A percentile compares a stretch with the other conserved stretches of the same genome.
These are phyloP conservation scores for Ampelocalamus luodianensis DNA, from an alignment of 176 grass and related monocot genomes.

Conservation along the genomic window DNA sequence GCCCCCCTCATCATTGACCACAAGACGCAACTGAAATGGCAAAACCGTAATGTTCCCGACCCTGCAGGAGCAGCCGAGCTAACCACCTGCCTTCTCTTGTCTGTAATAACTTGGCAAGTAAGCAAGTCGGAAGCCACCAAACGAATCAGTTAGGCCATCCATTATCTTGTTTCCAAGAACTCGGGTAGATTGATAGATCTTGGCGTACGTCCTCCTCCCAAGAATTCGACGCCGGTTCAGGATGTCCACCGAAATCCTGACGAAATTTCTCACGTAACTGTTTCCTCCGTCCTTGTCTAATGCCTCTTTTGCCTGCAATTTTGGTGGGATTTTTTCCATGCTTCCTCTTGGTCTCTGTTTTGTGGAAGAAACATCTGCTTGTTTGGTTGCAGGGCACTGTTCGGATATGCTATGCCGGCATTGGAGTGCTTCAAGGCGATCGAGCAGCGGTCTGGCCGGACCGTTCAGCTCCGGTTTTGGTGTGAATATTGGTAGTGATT, in stretches of 20 bases:
- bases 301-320: slow-evolving; percentile 25
- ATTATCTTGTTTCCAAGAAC: slow-evolving; percentile 17
- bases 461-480: slow-evolving; percentile 89
- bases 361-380: neutral
- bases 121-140: slow-evolving; percentile 46
- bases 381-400: slow-evolving; percentile 56
- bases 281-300: neutral
- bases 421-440: slow-evolving; percentile 93
- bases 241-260: slow-evolving; percentile 73
- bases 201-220: neutral
- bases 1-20: neutral
- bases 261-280: slow-evolving; percentile 79
- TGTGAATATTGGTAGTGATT: slow-evolving; percentile 90
- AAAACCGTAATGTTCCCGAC: neutral
- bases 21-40: neutral
- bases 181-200: neutral
- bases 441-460: slow-evolving; percentile 64
- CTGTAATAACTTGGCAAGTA: slow-evolving; percentile 33
- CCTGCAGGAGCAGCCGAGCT: slow-evolving; percentile 24
- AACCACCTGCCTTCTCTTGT: slow-evolving; percentile 23
- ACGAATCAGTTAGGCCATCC: slow-evolving; percentile 2
- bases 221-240: slow-evolving; percentile 3
- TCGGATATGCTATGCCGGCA: slow-evolving; percentile 82
- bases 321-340: neutral
- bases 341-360: neutral